These are phyloP conservation scores for Aspergillus baeticus DNA, from an alignment of 495 filamentous ascomycete genomes.

Conservation along the genomic window DNA sequence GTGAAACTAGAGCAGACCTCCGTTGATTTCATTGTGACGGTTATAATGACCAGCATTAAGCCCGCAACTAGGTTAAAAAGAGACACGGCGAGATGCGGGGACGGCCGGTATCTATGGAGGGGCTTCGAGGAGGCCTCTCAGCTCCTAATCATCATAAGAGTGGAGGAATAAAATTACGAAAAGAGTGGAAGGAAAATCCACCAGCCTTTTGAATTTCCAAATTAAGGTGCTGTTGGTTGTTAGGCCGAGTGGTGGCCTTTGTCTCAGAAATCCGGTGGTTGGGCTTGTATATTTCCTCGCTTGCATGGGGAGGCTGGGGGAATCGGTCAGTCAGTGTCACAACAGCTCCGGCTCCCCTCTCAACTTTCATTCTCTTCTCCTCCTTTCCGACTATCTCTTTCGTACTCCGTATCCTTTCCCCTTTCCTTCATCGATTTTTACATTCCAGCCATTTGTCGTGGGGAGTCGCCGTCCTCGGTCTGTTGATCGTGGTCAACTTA, in stretches of 20 bases:
- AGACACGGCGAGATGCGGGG: slow-evolving; percentile 1
- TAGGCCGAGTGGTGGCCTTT: slow-evolving; percentile 18
- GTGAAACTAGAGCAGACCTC: background rate
- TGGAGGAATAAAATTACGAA: background rate
- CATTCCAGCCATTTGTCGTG: slow-evolving; percentile 8
- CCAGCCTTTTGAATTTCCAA: slow-evolving; percentile 25
- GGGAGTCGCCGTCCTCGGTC: background rate
- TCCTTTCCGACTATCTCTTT: background rate
- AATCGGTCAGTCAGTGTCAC: background rate
- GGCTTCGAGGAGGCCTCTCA: background rate
- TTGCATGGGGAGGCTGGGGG: slow-evolving; percentile 37
- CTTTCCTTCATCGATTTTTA: background rate
- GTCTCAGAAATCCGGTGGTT: slow-evolving; percentile 45
- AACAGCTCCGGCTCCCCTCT: background rate
- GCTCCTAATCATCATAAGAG: background rate
- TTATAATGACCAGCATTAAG: background rate
- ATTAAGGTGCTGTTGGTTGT: background rate
- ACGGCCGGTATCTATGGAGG: background rate
- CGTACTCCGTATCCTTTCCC: background rate
- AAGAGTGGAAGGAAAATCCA: background rate
- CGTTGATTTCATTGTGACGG: background rate
- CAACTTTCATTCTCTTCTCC: slow-evolving; percentile 4
- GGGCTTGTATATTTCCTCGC: slow-evolving; percentile 25
- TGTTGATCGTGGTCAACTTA: slow-evolving; percentile 5
- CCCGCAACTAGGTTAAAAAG: background rate